phyloP scores from a whole-genome alignment of 257 asterid species.

The Leonotis leonurus region DNA sequence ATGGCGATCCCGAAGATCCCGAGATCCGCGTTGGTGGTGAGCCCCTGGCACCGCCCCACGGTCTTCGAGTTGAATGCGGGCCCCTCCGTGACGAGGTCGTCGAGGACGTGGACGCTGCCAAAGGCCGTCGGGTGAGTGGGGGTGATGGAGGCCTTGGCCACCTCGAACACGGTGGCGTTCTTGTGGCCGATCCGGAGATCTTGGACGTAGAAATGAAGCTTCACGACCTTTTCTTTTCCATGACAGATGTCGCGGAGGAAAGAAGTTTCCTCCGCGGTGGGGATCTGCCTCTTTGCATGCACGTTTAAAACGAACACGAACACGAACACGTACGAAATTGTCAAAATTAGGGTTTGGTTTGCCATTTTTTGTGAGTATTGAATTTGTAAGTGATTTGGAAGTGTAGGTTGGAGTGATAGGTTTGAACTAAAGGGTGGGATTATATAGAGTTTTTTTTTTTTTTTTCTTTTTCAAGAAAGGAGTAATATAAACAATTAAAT shows the following conservation, averaged over 20 bases:
- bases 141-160: slow-evolving; percentile 29
- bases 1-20: slow-evolving; percentile 19
- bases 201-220: slow-evolving; percentile 20
- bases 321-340: background rate
- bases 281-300: background rate
- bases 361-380: background rate
- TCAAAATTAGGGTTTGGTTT: background rate
- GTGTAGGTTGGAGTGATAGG: background rate
- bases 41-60: slow-evolving; percentile 45
- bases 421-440: slow-evolving; percentile 15
- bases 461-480: no score
- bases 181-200: slow-evolving; percentile 19
- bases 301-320: background rate
- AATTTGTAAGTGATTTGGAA: background rate
- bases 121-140: slow-evolving; percentile 5
- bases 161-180: slow-evolving; percentile 20
- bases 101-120: slow-evolving; percentile 29
- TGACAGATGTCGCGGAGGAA: background rate
- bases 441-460: background rate
- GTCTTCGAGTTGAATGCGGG: slow-evolving; percentile 18
- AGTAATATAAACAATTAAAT: no score
- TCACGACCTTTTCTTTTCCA: background rate
- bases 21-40: slow-evolving; percentile 24
- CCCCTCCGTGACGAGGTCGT: slow-evolving; percentile 26
- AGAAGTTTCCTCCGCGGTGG: background rate